Evolutionary conservation across 2,329 filamentous ascomycete genomes (phyloP).

Genomic region (Phialemonium atrogriseum): DNA sequence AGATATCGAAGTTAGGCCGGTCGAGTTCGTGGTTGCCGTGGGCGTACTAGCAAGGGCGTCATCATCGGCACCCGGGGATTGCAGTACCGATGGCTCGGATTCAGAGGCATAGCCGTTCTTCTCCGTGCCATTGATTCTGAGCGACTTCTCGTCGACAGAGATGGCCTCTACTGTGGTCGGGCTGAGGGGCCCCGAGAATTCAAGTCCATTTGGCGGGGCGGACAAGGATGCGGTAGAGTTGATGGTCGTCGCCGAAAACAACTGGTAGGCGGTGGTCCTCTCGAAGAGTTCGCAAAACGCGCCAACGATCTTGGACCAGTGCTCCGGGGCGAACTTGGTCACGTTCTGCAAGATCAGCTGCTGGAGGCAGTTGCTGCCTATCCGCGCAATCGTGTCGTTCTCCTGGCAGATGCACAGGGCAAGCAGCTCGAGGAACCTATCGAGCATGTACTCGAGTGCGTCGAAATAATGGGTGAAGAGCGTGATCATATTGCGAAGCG

Average conservation of each 20-base stretch:
- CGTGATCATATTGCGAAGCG: slow-evolving; percentile 94
- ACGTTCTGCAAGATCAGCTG: slow-evolving; percentile 96
- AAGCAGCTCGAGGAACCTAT: slow-evolving; percentile 89
- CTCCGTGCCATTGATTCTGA: slow-evolving; percentile 51
- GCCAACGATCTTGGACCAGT: slow-evolving; percentile 92
- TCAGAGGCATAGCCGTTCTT: slow-evolving; percentile 28
- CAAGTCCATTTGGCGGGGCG: slow-evolving; percentile 43
- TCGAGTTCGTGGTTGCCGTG: slow-evolving; percentile 10
- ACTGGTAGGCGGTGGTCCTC: slow-evolving; percentile 84
- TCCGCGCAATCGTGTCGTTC: slow-evolving; percentile 95
- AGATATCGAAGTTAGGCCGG: slow-evolving; percentile 11
- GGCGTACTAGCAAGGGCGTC: slow-evolving; percentile 25
- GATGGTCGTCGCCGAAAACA: slow-evolving; percentile 75
- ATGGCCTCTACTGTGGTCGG: slow-evolving; percentile 29
- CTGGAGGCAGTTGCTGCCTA: slow-evolving; percentile 96
- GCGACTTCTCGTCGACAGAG: slow-evolving; percentile 42
- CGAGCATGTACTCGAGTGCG: slow-evolving; percentile 92
- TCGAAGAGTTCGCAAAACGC: slow-evolving; percentile 95
- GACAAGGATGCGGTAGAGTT: slow-evolving; percentile 43
- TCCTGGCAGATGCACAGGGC: slow-evolving; percentile 97
- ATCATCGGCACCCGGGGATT: slow-evolving; percentile 20
- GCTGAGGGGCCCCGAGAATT: slow-evolving; percentile 37
- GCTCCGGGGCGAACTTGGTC: slow-evolving; percentile 73
- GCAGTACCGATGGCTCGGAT: slow-evolving; percentile 11
- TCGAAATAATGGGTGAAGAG: slow-evolving; percentile 99